phyloP scores from a whole-genome alignment of 2,329 filamentous ascomycete genomes.

The Pseudofabraea citricarpa region DNA sequence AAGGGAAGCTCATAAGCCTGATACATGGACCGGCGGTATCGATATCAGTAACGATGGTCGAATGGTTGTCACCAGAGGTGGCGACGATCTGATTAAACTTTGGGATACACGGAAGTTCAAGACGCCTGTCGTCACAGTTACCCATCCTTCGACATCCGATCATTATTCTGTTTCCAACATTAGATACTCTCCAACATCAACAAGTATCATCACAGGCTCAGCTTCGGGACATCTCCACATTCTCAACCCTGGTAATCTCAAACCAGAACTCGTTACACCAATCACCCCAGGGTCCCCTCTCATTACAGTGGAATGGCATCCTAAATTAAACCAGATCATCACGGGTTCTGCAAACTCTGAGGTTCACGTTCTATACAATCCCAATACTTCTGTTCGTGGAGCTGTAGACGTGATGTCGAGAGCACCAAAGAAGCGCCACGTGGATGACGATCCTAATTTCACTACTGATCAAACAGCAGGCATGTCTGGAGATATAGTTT shows the following conservation, averaged over 20 bases:
- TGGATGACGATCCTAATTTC: conserved; percentile 85
- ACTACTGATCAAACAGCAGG: conserved; percentile 81
- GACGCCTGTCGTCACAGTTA: conserved; percentile 72
- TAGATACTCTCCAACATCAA: conserved; percentile 77
- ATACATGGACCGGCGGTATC: conserved; percentile 88
- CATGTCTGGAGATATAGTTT: conserved; percentile 76
- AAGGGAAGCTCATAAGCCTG: conserved; percentile 71
- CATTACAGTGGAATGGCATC: conserved; percentile 85
- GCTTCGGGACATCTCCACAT: conserved; percentile 83
- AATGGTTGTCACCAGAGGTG: conserved; percentile 84
- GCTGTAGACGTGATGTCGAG: conserved; percentile 88
- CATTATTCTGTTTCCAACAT: conserved; percentile 85
- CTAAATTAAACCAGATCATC: conserved; percentile 92
- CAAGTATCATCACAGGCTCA: conserved; percentile 86
- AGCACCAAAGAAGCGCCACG: conserved; percentile 88
- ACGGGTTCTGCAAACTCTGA: conserved; percentile 90
- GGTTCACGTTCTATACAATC: conserved; percentile 87
- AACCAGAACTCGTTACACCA: conserved; percentile 77
- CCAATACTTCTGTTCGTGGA: conserved; percentile 73
- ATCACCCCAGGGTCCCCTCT: conserved; percentile 82
- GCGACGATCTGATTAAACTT: conserved; percentile 88
- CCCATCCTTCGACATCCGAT: conserved; percentile 76
- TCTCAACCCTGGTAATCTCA: conserved; percentile 85
- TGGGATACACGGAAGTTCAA: conserved; percentile 99
- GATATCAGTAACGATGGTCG: conserved; percentile 89